A percentile compares a stretch with the other conserved stretches of the same genome.
Evolutionary conservation across 169 alveolate species (phyloP).

Genomic region (Theileria sp.): DNA sequence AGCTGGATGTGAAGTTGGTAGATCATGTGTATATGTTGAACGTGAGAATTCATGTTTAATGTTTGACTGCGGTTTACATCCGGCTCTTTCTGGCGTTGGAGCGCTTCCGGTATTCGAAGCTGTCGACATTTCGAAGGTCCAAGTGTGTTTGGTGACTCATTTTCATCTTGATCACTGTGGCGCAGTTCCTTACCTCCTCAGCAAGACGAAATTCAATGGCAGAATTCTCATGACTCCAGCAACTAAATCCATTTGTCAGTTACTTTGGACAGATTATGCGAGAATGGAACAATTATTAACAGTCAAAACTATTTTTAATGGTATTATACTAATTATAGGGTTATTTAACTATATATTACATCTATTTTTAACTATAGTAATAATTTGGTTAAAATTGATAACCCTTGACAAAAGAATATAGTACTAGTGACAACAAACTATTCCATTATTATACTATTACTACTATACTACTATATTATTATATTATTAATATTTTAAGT

Average conservation of each 20-base stretch:
- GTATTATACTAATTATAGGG: neutral
- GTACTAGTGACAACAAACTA: neutral
- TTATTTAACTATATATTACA: neutral
- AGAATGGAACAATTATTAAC: constrained; percentile 62
- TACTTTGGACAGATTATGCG: constrained; percentile 89
- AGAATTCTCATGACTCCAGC: constrained; percentile 92
- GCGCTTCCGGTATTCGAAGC: constrained; percentile 97
- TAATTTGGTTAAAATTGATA: neutral
- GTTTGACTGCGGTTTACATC: constrained; percentile 99
- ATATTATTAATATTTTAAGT: too few species aligned
- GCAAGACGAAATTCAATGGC: constrained; percentile 92
- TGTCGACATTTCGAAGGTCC: constrained; percentile 90
- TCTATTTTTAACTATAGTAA: neutral
- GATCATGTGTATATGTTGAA: constrained; percentile 94
- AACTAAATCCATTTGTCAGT: constrained; percentile 92
- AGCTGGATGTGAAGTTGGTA: constrained; percentile 92
- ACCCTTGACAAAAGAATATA: neutral
- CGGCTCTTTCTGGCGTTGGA: constrained; percentile 95
- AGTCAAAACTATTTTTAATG: constrained; percentile 56
- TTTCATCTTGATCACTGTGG: constrained; percentile 98
- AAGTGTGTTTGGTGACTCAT: constrained; percentile 93
- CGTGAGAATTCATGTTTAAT: constrained; percentile 89
- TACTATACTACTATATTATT: too few species aligned
- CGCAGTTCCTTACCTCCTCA: constrained; percentile 94
- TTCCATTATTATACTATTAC: too few species aligned